These are phyloP conservation scores for Termitomyces sp. DNA, from an alignment of 768 basidiomycete genomes.

Conservation along the genomic window DNA sequence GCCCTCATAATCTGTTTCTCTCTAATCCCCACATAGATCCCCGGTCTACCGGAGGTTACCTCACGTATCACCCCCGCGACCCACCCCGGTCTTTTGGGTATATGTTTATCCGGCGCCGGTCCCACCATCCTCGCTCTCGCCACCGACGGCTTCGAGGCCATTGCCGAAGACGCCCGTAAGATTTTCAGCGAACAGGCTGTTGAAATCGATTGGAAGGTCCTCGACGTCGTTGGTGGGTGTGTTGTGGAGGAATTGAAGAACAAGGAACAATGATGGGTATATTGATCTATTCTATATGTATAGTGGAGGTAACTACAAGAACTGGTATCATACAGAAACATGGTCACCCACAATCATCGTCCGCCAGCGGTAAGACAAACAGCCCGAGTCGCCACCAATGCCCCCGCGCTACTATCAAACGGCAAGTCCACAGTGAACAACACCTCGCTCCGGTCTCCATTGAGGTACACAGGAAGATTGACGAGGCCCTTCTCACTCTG, in stretches of 20 bases:
- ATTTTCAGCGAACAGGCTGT: conserved; percentile 71
- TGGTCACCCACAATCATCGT: conserved; percentile 16
- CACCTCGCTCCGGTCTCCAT: conserved; percentile 83
- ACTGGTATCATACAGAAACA: neutral
- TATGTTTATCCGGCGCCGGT: conserved; percentile 96
- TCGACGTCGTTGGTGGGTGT: conserved; percentile 55
- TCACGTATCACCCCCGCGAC: conserved; percentile 80
- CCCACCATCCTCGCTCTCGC: conserved; percentile 97
- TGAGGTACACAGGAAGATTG: conserved; percentile 89
- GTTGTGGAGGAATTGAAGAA: conserved; percentile 24
- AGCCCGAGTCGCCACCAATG: conserved; percentile 79
- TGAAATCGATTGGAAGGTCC: conserved; percentile 86
- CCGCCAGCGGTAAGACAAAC: conserved; percentile 86
- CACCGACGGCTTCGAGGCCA: conserved; percentile 74
- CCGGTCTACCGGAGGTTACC: conserved; percentile 91
- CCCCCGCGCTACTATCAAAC: conserved; percentile 59
- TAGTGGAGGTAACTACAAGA: neutral
- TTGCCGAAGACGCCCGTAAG: conserved; percentile 72
- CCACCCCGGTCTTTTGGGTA: conserved; percentile 93
- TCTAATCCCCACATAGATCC: conserved; percentile 54
- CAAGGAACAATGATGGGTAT: neutral
- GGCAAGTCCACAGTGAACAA: conserved; percentile 86
- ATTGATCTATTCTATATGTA: neutral
- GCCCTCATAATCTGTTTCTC: neutral
- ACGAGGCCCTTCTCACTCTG: conserved; percentile 39